Evolutionary conservation across 306 rosid species (phyloP), one percentile per base, ranked within the genome.

Genomic region (Astragalus membranaceus): DNA sequence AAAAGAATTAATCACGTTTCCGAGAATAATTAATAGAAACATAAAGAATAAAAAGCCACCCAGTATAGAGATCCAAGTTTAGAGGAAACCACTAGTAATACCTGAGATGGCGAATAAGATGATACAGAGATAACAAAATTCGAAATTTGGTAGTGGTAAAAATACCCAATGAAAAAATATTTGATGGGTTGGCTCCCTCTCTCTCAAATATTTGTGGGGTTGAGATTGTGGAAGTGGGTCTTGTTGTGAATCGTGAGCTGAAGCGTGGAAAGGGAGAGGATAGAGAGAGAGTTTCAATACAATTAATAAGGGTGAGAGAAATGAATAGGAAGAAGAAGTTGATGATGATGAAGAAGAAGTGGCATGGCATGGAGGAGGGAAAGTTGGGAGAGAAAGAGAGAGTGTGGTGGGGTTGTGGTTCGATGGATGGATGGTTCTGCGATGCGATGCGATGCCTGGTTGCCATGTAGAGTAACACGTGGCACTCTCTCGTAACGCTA

Each of bases 381-480:
- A 14, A 51, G 57, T 9, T 8, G 11, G 49, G 6, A 61, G 51
- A 16, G 42, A 70, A 47, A 36, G 68, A 26, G 30, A 26, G 30
- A 26, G 30, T 1, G 30, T 0, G 23, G 23, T 46, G 53, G 48
- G 62, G 65, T 32, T 60, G 64, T 44, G 44, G 43, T 69, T 70
- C 4, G 78, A 15, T 73, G 76, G 51, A 33, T 72, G 69, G 51
- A 60, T 17, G 80, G 32, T 10, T 74, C 64, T 26, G 30, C 30
- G 30, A 26, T 2, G 3, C 2, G 86, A 92, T 85, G 88, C 86
- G 84, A 82, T 88, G 85, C 81, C 84, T 75, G 86, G 36, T 74
- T 69, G 98, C 93, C 95, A 88, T 82, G 96, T 88, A 81, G 73
- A 49, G 75, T 78, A 42, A 60, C 94, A 90, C 96, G 92, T 85